Evolutionary conservation across 495 filamentous ascomycete species (phyloP), one percentile per base, ranked within the genome.

Genomic region (Cairneyella variabilis): DNA sequence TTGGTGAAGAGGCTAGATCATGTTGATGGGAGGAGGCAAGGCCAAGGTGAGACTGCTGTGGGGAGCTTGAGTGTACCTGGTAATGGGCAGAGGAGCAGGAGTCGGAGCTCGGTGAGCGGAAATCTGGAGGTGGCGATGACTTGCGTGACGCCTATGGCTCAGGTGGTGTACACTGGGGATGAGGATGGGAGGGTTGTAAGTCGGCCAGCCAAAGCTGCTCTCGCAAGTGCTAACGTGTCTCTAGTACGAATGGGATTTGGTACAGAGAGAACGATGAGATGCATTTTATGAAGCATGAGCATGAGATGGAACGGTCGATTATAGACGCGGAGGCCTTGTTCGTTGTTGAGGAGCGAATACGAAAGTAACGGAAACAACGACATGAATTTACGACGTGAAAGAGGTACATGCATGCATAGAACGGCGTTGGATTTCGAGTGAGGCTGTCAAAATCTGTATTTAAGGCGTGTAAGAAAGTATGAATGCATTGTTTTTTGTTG

Each of bases 131-230:
- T 84, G n/a, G 84, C 85, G 1, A 91, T 97, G 49, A 96, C 88
- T 21, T 91, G 86, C 57, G 88, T 98, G 48, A 74, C 89, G 42
- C 89, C 93, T 11, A 86, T 91, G 75, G 79, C 87, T 57, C 81
- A 84, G 56, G 77, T 85, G 49, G 86, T 97, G 11, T 97, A 97
- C 69, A 96, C 92, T 0, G 92, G 93, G 7, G 91, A 97, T 71
- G 92, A 96, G 53, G 83, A 85, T 37, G 91, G 91, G 38, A 71
- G 85, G 71, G 91, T 96, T 64, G 75, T 79, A 58, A 71, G 75
- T 75, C 8, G n/a, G n/a, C n/a, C n/a, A n/a, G n/a, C n/a, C n/a
- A n/a, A n/a, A n/a, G n/a, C 28, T 17, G 14, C 48, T 43, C 38
- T 21, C 18, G 27, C 18, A 1, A 28, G 59, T 67, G 62, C 69